phyloP scores from a whole-genome alignment of 805 yeast genomes.

The Candida sonorensis region DNA sequence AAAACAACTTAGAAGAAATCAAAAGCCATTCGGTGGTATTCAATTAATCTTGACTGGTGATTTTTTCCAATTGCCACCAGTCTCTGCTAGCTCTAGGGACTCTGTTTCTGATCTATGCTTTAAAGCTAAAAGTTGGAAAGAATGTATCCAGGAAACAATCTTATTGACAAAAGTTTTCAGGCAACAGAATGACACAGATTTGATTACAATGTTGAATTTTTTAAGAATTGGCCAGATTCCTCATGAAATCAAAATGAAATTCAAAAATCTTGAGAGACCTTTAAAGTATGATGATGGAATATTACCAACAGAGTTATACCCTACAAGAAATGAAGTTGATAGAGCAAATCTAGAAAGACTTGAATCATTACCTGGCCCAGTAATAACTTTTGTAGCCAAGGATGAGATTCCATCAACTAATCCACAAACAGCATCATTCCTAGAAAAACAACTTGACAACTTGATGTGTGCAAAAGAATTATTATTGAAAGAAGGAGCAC shows the following conservation, averaged over 20 bases:
- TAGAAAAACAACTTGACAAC: slow-evolving; percentile 24
- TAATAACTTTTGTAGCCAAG: slow-evolving; percentile 35
- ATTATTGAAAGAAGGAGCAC: slow-evolving; percentile 75
- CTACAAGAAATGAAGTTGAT: slow-evolving; percentile 83
- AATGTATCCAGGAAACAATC: slow-evolving; percentile 56
- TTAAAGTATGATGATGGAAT: slow-evolving; percentile 65
- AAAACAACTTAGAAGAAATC: slow-evolving; percentile 37
- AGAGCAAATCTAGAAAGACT: slow-evolving; percentile 56
- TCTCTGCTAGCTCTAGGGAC: slow-evolving; percentile 37
- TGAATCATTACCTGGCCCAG: slow-evolving; percentile 39
- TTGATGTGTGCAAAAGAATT: slow-evolving; percentile 67
- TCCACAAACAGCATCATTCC: slow-evolving; percentile 3
- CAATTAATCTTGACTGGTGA: slow-evolving; percentile 92
- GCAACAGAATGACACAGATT: slow-evolving; percentile 71
- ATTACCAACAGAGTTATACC: slow-evolving; percentile 81
- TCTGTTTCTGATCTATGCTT: slow-evolving; percentile 56
- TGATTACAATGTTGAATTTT: slow-evolving; percentile 74
- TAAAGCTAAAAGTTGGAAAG: slow-evolving; percentile 64
- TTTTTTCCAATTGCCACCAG: slow-evolving; percentile 94
- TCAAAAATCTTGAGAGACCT: slow-evolving; percentile 49
- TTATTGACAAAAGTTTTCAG: slow-evolving; percentile 77
- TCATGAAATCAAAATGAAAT: slow-evolving; percentile 38
- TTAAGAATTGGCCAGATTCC: slow-evolving; percentile 68
- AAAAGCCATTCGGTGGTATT: slow-evolving; percentile 85
- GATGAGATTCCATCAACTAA: slow-evolving; percentile 27